Conservation (phyloP, 75 land plant species). For the Pseudotsuga menziesii region DNA sequence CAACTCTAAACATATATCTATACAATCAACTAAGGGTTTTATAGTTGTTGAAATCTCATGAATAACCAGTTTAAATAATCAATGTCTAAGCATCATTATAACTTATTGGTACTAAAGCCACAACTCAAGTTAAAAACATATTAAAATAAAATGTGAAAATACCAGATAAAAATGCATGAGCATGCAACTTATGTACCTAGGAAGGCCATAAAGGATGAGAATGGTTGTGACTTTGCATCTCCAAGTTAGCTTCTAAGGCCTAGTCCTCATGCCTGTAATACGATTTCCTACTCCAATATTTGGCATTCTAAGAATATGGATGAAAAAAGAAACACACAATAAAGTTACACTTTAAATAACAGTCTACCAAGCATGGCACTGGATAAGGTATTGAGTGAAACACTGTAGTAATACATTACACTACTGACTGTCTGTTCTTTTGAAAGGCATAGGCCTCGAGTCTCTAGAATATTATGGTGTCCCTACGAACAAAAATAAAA, state of each 20-base stretch:
- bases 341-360: no score
- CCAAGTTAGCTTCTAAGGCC: slow-evolving; percentile 67
- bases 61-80: neutral
- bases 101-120: neutral
- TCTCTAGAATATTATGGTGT: slow-evolving; percentile 62
- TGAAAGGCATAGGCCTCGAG: slow-evolving; percentile 67
- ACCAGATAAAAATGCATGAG: neutral
- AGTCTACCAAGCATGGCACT: neutral
- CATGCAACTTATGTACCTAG: slow-evolving; percentile 48
- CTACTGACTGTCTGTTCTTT: slow-evolving; percentile 66
- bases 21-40: neutral
- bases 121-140: neutral
- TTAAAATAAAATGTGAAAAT: neutral
- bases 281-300: slow-evolving; percentile 44
- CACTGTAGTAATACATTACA: slow-evolving; percentile 22
- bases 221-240: slow-evolving; percentile 93
- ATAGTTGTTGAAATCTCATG: neutral
- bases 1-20: neutral
- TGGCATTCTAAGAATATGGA: slow-evolving; percentile 55
- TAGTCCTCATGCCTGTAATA: slow-evolving; percentile 46
- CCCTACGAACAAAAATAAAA: slow-evolving; percentile 27
- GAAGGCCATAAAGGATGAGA: slow-evolving; percentile 90
- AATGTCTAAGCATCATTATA: neutral
- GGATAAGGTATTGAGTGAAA: neutral
- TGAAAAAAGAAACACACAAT: neutral